phyloP scores from a whole-genome alignment of 1,284 basidiomycete species.

The Apiotrichum sp. region DNA sequence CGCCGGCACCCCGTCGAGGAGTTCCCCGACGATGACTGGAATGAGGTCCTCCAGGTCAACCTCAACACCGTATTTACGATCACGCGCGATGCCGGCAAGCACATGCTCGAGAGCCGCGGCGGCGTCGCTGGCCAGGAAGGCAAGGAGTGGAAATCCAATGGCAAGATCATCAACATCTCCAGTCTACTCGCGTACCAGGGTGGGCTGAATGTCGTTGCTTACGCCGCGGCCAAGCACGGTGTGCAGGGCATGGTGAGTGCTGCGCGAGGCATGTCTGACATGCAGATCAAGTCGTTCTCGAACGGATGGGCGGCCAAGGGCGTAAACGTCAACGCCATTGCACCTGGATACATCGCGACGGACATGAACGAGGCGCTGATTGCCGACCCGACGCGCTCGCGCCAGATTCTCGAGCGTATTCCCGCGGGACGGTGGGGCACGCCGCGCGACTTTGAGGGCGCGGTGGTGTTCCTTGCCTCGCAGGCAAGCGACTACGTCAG shows the following conservation, averaged over 20 bases:
- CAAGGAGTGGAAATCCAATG: constrained; percentile 24
- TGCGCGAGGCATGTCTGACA: constrained; percentile 22
- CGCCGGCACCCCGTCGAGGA: constrained; percentile 71
- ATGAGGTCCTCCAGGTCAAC: constrained; percentile 62
- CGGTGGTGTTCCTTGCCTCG: constrained; percentile 82
- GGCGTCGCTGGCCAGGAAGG: constrained; percentile 35
- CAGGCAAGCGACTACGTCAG: constrained; percentile 81
- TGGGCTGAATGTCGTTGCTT: constrained; percentile 77
- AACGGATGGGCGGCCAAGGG: constrained; percentile 73
- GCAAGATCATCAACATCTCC: constrained; percentile 51
- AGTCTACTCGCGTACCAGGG: constrained; percentile 51
- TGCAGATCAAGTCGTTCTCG: constrained; percentile 47
- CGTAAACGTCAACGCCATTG: constrained; percentile 81
- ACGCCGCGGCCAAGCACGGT: constrained; percentile 81
- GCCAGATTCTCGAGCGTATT: constrained; percentile 87
- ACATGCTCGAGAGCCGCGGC: constrained; percentile 48
- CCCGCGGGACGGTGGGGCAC: constrained; percentile 86
- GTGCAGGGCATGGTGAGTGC: constrained; percentile 63
- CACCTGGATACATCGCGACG: constrained; percentile 86
- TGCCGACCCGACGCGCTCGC: constrained; percentile 50
- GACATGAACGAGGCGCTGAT: constrained; percentile 54
- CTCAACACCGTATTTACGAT: constrained; percentile 48
- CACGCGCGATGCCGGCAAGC: constrained; percentile 46
- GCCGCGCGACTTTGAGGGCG: constrained; percentile 83
- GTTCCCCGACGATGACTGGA: constrained; percentile 82